phyloP scores from a whole-genome alignment of 202 grass and related monocot species.

The Zoysia matrella region DNA sequence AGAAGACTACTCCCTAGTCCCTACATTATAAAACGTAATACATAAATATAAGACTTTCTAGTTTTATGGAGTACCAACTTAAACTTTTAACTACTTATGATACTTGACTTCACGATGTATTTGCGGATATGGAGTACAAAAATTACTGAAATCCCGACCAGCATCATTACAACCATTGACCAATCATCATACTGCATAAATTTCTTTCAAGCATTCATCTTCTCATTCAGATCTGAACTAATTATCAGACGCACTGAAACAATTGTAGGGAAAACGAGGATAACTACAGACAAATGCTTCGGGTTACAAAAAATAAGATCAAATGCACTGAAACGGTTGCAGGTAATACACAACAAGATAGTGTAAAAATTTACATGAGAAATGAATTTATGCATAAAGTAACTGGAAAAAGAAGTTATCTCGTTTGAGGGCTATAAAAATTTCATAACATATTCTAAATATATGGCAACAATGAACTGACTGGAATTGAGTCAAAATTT shows the following conservation, averaged over 20 bases:
- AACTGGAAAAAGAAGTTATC: background rate
- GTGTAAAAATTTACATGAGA: background rate
- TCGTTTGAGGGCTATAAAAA: slow-evolving; percentile 3
- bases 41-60: too few relatives aligned
- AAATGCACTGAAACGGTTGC: background rate
- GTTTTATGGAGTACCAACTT: too few relatives aligned
- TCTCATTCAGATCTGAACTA: background rate
- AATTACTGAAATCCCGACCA: background rate
- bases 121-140: too few relatives aligned
- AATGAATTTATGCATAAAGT: slow-evolving; percentile 15
- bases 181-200: background rate
- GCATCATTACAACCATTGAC: background rate
- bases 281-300: background rate
- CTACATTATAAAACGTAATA: too few relatives aligned
- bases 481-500: slow-evolving; percentile 53
- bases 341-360: background rate
- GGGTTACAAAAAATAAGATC: background rate
- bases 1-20: too few relatives aligned
- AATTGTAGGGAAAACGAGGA: background rate
- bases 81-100: too few relatives aligned
- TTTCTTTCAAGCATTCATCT: background rate
- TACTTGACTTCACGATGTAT: too few relatives aligned
- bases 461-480: slow-evolving; percentile 32
- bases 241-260: background rate
- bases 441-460: slow-evolving; percentile 7